phyloP scores from a whole-genome alignment of 768 basidiomycete genomes.

The Tephrocybe rancida region DNA sequence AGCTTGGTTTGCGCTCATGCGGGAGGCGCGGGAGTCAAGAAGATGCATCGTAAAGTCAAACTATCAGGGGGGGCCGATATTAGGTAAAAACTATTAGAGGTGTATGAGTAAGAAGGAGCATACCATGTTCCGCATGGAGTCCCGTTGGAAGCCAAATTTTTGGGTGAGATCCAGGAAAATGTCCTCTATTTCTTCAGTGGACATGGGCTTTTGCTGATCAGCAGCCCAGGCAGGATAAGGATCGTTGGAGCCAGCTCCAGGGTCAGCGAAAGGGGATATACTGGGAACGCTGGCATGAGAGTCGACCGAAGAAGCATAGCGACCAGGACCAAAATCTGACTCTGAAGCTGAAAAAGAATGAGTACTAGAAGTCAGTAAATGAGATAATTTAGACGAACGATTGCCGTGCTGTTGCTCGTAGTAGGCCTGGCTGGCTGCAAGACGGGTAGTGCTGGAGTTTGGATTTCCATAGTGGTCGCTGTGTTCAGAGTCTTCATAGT shows the following conservation, averaged over 20 bases:
- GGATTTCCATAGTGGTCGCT: slow-evolving; percentile 54
- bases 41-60: slow-evolving; percentile 99
- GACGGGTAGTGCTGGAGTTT: slow-evolving; percentile 57
- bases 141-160: slow-evolving; percentile 98
- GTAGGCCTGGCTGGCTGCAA: slow-evolving; percentile 47
- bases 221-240: slow-evolving; percentile 96
- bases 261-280: slow-evolving; percentile 62
- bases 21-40: slow-evolving; percentile 96
- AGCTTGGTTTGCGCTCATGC: slow-evolving; percentile 97
- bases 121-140: slow-evolving; percentile 95
- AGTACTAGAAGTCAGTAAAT: slow-evolving; percentile 1
- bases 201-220: slow-evolving; percentile 93
- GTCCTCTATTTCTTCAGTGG: slow-evolving; percentile 98
- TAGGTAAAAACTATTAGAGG: slow-evolving; percentile 13
- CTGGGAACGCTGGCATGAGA: slow-evolving; percentile 62
- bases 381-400: slow-evolving; percentile 17
- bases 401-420: slow-evolving; percentile 35
- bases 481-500: slow-evolving; percentile 52
- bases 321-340: slow-evolving; percentile 38
- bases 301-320: slow-evolving; percentile 59
- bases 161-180: slow-evolving; percentile 97
- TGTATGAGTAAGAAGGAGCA: slow-evolving; percentile 17
- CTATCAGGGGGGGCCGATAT: slow-evolving; percentile 35
- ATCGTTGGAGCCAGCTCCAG: slow-evolving; percentile 51
- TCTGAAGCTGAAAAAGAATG: slow-evolving; percentile 26